phyloP scores from a whole-genome alignment of 78 protist species.

The Dictyostelium brefeldianum region DNA sequence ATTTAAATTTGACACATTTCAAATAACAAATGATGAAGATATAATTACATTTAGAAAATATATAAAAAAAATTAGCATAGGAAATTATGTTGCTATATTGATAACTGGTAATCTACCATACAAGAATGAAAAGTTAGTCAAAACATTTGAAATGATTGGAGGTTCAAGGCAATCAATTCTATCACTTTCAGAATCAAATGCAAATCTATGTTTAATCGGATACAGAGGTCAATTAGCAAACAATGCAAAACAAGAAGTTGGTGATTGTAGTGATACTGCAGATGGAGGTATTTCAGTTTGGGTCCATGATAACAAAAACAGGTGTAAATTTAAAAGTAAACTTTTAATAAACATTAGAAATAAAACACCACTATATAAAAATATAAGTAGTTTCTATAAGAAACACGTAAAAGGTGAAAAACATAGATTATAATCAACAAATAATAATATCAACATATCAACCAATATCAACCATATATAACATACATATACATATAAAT shows the following conservation, averaged over 20 bases:
- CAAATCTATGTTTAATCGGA: conserved; percentile 41
- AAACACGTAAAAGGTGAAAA: neutral
- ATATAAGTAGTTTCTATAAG: neutral
- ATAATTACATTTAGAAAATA: neutral
- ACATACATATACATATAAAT: no score
- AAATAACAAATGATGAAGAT: neutral
- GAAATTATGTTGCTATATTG: conserved; percentile 2
- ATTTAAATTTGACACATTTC: conserved; percentile 6
- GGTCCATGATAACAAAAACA: neutral
- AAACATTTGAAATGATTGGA: conserved; percentile 1
- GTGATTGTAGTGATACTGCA: neutral
- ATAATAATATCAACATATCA: no score
- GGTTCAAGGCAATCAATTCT: neutral
- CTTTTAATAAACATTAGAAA: conserved; percentile 1
- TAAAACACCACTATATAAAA: neutral
- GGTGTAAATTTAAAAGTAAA: neutral
- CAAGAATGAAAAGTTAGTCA: neutral
- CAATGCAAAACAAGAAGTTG: neutral
- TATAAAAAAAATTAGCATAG: neutral
- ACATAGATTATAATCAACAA: no score
- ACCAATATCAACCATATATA: no score
- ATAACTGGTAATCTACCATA: neutral
- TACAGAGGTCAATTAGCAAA: conserved; percentile 10
- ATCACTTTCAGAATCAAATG: conserved; percentile 8
- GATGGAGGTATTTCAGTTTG: neutral